Percentiles rank a stretch among this genome's conserved stretches.
Evolutionary conservation across 192 early-diverging fungal genomes (phyloP).

Genomic region (Coemansia sp.): DNA sequence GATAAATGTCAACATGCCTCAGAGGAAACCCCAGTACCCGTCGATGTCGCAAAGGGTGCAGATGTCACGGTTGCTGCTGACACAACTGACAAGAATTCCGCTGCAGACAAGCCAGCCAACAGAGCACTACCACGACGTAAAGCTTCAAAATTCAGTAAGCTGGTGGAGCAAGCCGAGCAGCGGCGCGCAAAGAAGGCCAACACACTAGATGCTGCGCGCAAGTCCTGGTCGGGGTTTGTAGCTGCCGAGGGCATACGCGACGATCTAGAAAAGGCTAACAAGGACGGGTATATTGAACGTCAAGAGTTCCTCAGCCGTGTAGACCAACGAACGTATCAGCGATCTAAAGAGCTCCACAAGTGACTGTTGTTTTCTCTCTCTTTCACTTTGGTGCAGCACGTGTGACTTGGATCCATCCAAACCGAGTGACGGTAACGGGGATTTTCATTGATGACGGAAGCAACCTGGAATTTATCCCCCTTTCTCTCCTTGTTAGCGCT

Average conservation of each 20-base stretch:
- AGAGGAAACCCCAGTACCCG: not conserved
- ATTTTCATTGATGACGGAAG: not conserved
- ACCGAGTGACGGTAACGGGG: not conserved
- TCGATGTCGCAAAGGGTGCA: not conserved
- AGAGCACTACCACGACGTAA: not conserved
- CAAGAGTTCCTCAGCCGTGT: constrained; percentile 48
- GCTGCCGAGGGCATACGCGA: constrained; percentile 42
- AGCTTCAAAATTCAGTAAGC: constrained; percentile 47
- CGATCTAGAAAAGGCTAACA: constrained; percentile 50
- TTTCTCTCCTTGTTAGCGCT: too few species aligned
- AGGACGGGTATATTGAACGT: constrained; percentile 54
- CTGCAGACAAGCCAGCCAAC: not conserved
- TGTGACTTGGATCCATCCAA: not conserved
- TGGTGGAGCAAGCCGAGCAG: constrained; percentile 44
- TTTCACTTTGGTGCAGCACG: too few species aligned
- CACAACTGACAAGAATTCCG: not conserved
- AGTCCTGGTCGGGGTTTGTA: constrained; percentile 50
- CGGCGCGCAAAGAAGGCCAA: constrained; percentile 40
- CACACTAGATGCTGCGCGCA: constrained; percentile 45
- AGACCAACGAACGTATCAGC: constrained; percentile 41
- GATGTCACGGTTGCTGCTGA: not conserved
- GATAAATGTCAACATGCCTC: too few species aligned
- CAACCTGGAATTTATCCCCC: too few species aligned
- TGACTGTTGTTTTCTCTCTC: not conserved
- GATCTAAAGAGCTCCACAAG: constrained; percentile 16